Evolutionary conservation across 768 basidiomycete species (phyloP), one percentile per base, ranked within the genome.

Genomic region (Serendipita sp.): DNA sequence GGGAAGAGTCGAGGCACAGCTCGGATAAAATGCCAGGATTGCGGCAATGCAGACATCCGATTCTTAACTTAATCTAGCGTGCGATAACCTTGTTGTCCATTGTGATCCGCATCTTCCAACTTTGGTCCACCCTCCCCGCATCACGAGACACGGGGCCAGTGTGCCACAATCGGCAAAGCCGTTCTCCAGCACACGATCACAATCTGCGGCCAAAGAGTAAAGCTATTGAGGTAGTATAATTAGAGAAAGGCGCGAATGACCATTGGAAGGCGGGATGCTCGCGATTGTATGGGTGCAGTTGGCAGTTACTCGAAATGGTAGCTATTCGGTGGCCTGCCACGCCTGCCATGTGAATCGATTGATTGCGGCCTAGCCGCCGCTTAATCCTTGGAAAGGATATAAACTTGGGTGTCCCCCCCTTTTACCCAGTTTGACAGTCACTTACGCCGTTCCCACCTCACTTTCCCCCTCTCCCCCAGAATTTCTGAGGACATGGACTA

Each of bases 321-420:
- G 7, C n/a, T 28, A 34, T 58, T 58, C 38, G 26, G 31, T 58
- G 24, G 53, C 20, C 53, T n/a, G 24, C 26, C 53, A 58, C 30
- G 53, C 20, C 53, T n/a, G 24, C 26, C 53, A 58, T 58, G 33
- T 58, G 53, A 58, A 58, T 58, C 11, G 53, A 31, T 28, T n/a
- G 30, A 34, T 13, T n/a, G 17, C 53, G 38, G 2, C 53, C 33
- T 31, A 58, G 17, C 53, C 53, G 53, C 53, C 53, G 53, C 53
- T 58, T 58, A 58, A 58, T 58, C 53, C 26, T 20, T 58, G 53
- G 53, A 34, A 33, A 50, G n/a, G 7, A 38, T 5, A 26, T 34
- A 58, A 22, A 58, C 11, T 22, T 13, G 53, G 11, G 11, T 13
- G 53, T 33, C 26, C 11, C 30, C 24, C 30, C 20, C 2, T 9